Evolutionary conservation across 1,139 yeast species (phyloP), one percentile per base, ranked within the genome.

Genomic region (Debaryomyces sp.): DNA sequence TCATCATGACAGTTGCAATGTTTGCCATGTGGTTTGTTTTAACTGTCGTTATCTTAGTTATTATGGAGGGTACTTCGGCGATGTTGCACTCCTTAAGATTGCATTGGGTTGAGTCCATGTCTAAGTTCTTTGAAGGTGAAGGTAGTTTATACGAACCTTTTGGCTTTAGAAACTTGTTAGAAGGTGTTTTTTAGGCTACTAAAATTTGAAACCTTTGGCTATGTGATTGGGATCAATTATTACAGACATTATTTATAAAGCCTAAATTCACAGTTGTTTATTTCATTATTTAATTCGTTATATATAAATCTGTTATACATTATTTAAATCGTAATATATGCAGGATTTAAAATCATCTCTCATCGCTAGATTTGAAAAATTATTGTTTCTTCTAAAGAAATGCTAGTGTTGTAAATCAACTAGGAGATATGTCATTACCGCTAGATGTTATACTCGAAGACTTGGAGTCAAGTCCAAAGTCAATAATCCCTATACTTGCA

Each of bases 61-160:
- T 84, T 46, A 87, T 87, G 95, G 95, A 87, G 68, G 95, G 95
- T 56, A 87, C 95, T 0, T 86, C 92, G 33, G 95, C 95, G 39
- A 87, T 87, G 95, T 77, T 87, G 65, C 95, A 87, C 66, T 83
- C 92, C 24, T 78, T 87, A 64, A 84, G 95, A 76, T 77, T 87
- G 63, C 95, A 87, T 64, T 87, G 95, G 95, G 95, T 87, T 49
- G 95, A 87, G 66, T 82, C 91, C 35, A 87, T 87, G 95, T 85
- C 91, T 51, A 87, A 87, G 70, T 87, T 82, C 67, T 87, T 87
- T 57, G 92, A 85, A 64, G 95, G 95, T 69, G 94, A 87, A 61
- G 95, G 95, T 58, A 69, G 79, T 49, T 77, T 84, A 21, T 87
- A 84, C 62, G 81, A 78, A 53, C 94, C 95, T 27, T 87, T 85